Base-by-base conservation (phyloP, 352 stramenopile species). In the Globisporangium emineosum region DNA sequence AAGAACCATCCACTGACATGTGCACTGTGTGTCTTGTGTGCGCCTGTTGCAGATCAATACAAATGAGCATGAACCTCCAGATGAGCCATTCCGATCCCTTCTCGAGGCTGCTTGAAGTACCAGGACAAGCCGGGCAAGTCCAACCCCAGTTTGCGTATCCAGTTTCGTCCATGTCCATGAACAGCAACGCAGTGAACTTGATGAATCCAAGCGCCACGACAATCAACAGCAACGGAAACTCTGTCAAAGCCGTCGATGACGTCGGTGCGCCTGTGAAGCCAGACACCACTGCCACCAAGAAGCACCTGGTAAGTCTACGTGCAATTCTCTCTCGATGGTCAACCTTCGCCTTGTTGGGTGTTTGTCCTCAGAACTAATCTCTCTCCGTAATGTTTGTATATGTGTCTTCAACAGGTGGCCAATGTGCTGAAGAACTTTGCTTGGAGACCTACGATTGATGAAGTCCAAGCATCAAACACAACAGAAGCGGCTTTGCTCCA, bases 401-500 rank as follows among this genome's bases (percentile, higher is more conserved):
- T 55, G 19, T 35, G 21, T 32, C 21, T 60, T 40, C 13, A 21
- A 52, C 49, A 68, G 63, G 25, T 65, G n/a, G 62, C 70, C 13
- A 64, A 69, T 45, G 43, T 76, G 27, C 52, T 79, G 47, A 70
- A 75, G 58, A 65, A 76, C 42, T 69, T 77, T 43, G 65, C 71
- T 32, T 79, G 65, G 60, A 64, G 68, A 37, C 32, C 64, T 19
- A 50, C 53, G 4, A 25, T 37, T 13, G 37, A 49, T 32, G 68
- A 79, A 21, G 30, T 62, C 0, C 63, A 77, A 53, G 67, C 75
- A 1, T 59, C 74, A 10, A 79, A 80, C 66, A 51, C 65, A 8
- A 75, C 67, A 0, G 85, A 93, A 62, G 64, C 69, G 2, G 75
- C 73, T 7, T 68, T 93, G 51, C 57, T 80, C 58, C 73, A 67